phyloP scores from a whole-genome alignment of 805 yeast species.

The Cyberlindnera lachancei region DNA sequence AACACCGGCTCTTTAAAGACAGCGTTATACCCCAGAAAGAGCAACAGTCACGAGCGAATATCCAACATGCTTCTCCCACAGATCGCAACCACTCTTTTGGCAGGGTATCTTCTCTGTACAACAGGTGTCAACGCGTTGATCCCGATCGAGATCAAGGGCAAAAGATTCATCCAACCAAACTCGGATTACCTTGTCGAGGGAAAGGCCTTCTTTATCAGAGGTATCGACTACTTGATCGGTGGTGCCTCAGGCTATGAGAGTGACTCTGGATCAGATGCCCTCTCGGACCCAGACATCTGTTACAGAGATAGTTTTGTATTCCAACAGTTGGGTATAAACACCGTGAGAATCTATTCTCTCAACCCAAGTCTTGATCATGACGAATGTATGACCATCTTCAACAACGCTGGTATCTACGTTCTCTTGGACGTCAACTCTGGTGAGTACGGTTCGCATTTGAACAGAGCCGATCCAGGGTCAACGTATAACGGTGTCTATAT shows the following conservation, averaged over 20 bases:
- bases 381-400: slow-evolving; percentile 84
- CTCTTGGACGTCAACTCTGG: slow-evolving; percentile 82
- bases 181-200: slow-evolving; percentile 37
- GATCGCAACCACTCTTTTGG: no score
- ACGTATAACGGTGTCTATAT: slow-evolving; percentile 67
- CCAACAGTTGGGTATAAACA: slow-evolving; percentile 77
- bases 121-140: slow-evolving; percentile 34
- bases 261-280: slow-evolving; percentile 45
- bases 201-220: slow-evolving; percentile 69
- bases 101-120: not conserved
- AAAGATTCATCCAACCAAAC: slow-evolving; percentile 52
- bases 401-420: slow-evolving; percentile 87
- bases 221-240: slow-evolving; percentile 91
- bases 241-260: slow-evolving; percentile 58
- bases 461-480: slow-evolving; percentile 62
- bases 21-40: no score
- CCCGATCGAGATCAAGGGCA: slow-evolving; percentile 49
- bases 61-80: no score
- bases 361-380: slow-evolving; percentile 85
- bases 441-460: slow-evolving; percentile 52
- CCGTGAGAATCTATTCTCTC: slow-evolving; percentile 74
- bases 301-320: slow-evolving; percentile 73
- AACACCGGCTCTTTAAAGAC: not conserved
- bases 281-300: slow-evolving; percentile 63
- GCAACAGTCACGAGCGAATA: no score